A percentile compares a stretch with the other conserved stretches of the same genome.
Conservation (phyloP, 352 stramenopile species). For the Globisporangium cystogenes region DNA sequence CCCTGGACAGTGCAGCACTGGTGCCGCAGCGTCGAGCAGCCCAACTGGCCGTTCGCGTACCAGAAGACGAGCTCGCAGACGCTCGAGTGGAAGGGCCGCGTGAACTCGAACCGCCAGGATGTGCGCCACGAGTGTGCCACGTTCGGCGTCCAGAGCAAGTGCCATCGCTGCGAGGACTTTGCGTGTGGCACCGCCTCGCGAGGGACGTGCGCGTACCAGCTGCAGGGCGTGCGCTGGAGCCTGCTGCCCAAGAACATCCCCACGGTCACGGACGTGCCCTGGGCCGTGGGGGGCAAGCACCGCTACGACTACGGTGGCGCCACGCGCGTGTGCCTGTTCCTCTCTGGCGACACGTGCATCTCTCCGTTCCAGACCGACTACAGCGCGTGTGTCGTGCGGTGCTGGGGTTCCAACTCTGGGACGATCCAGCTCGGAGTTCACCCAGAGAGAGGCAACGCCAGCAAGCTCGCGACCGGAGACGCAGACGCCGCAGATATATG, state of each 20-base stretch:
- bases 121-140: conserved; percentile 88
- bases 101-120: conserved; percentile 89
- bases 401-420: conserved; percentile 82
- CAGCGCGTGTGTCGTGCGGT: conserved; percentile 83
- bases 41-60: conserved; percentile 94
- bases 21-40: conserved; percentile 79
- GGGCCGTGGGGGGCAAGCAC: conserved; percentile 85
- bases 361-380: conserved; percentile 83
- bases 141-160: conserved; percentile 91
- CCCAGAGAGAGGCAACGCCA: conserved; percentile 27
- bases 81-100: conserved; percentile 86
- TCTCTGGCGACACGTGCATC: conserved; percentile 81
- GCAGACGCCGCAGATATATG: conserved; percentile 61
- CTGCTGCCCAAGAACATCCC: conserved; percentile 86
- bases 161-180: conserved; percentile 91
- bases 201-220: conserved; percentile 83
- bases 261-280: conserved; percentile 90
- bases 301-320: conserved; percentile 90
- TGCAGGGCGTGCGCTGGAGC: conserved; percentile 87
- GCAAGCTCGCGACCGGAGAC: conserved; percentile 20
- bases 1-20: conserved; percentile 84
- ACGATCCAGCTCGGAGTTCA: conserved; percentile 22
- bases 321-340: conserved; percentile 87
- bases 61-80: conserved; percentile 66
- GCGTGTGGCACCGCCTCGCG: conserved; percentile 38